Evolutionary conservation across 495 filamentous ascomycete genomes (phyloP), one percentile per base, ranked within the genome.

Genomic region (Tirmania nivea): DNA sequence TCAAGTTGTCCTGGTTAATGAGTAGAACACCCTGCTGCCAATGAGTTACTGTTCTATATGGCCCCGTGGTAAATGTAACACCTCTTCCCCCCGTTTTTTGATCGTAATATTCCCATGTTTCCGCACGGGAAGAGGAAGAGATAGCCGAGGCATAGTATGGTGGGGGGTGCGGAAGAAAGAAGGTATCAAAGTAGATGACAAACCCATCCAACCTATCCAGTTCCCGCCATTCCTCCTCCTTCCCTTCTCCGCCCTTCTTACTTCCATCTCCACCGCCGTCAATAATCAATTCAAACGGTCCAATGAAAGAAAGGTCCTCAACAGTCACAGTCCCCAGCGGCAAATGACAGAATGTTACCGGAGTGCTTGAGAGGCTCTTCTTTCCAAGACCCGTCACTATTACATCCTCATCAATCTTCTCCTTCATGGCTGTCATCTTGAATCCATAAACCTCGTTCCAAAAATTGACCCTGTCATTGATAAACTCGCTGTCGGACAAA

Each of bases 141-240:
- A 45, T 45, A 14, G 14, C 17, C 8, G 39, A 14, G 17, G 39
- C 14, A 19, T 8, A 6, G 8, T 45, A 45, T 19, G 39, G 80
- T 71, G 86, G 84, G 69, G 88, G 86, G 73, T 89, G 95, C 34
- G 86, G 86, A 36, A 83, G 84, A 69, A 97, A 97, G 57, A 94
- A 88, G 59, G 94, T 96, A 66, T 97, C 90, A 71, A 97, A 97
- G 85, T 92, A 96, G 35, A 93, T 81, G 50, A 97, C 92, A 37
- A 97, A 73, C 20, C 86, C 90, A 66, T 97, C 92, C 56, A 97
- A 75, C 69, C 86, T 93, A 69, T 96, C 92, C 61, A 45, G 39
- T 8, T 45, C 39, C 12, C 3, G 39, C 14, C 17, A 45, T 8
- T 2, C 78, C 80, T 51, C 86, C 78, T 64, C 81, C 78, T 1